A percentile compares a stretch with the other conserved stretches of the same genome.
Conservation (phyloP, 176 grass and related monocot genomes). For the Cenchrus purpureus region DNA sequence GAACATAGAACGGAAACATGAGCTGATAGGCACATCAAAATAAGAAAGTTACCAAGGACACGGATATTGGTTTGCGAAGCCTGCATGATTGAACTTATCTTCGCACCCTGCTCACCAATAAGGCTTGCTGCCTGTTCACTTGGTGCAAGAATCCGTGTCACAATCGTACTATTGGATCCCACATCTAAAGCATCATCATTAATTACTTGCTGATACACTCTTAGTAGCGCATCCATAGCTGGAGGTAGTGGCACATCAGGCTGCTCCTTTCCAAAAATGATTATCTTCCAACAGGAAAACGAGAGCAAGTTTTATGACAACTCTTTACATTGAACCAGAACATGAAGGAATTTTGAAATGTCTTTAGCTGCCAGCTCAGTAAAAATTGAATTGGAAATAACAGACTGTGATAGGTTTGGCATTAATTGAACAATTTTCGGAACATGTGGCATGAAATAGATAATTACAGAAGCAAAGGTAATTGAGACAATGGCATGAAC, state of each 20-base stretch:
- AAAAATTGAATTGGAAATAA: background rate
- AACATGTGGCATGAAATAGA: background rate
- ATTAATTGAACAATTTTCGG: too few relatives aligned
- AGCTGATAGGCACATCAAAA: slow-evolving; percentile 16
- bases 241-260: slow-evolving; percentile 51
- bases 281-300: slow-evolving; percentile 41
- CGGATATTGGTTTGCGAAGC: slow-evolving; percentile 55
- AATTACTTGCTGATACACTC: slow-evolving; percentile 45
- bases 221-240: slow-evolving; percentile 58
- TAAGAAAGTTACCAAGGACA: slow-evolving; percentile 53
- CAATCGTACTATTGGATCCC: slow-evolving; percentile 28
- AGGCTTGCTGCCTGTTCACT: slow-evolving; percentile 52
- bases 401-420: too few relatives aligned
- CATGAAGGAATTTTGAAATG: background rate
- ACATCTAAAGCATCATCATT: slow-evolving; percentile 36
- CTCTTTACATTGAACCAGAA: slow-evolving; percentile 10
- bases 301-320: slow-evolving; percentile 21
- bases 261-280: slow-evolving; percentile 58
- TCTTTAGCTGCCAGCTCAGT: background rate
- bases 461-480: background rate
- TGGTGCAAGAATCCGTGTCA: slow-evolving; percentile 46
- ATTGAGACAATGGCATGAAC: background rate
- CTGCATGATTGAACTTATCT: slow-evolving; percentile 52
- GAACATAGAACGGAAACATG: slow-evolving; percentile 9
- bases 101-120: slow-evolving; percentile 39